A percentile compares a stretch with the other conserved stretches of the same genome.
Conservation (phyloP, 805 yeast species). For the Ogataea dorogensis region DNA sequence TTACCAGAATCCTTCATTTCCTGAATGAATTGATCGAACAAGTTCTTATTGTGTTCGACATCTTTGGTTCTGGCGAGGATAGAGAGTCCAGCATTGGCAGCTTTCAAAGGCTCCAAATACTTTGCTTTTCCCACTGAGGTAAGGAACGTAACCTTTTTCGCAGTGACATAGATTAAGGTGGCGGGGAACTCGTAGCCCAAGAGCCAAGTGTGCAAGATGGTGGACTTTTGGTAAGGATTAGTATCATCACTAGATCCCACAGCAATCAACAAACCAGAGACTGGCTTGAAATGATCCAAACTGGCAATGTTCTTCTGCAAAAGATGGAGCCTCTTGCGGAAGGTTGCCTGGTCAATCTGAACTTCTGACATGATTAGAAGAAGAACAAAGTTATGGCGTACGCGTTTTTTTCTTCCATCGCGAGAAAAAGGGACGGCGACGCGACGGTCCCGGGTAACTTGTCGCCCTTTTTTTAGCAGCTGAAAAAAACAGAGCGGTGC, state of each 20-base stretch:
- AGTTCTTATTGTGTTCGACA: slow-evolving; percentile 64
- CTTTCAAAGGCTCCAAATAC: slow-evolving; percentile 60
- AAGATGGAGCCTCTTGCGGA: slow-evolving; percentile 51
- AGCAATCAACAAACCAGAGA: slow-evolving; percentile 57
- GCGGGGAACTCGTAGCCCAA: slow-evolving; percentile 96
- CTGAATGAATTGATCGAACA: slow-evolving; percentile 57
- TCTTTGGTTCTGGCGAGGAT: slow-evolving; percentile 83
- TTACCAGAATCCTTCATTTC: slow-evolving; percentile 41
- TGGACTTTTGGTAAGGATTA: slow-evolving; percentile 85
- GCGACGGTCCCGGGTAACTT: slow-evolving; percentile 16
- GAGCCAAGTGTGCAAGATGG: slow-evolving; percentile 86
- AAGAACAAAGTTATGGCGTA: slow-evolving; percentile 5
- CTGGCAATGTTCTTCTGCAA: slow-evolving; percentile 36
- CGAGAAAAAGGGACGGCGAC: slow-evolving; percentile 5
- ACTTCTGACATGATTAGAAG: slow-evolving; percentile 52
- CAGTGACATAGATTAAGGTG: slow-evolving; percentile 67
- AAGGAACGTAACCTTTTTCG: slow-evolving; percentile 57
- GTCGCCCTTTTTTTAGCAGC: not conserved
- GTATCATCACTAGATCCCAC: slow-evolving; percentile 87
- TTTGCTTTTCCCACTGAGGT: slow-evolving; percentile 86
- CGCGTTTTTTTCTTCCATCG: slow-evolving; percentile 9
- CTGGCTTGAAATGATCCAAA: slow-evolving; percentile 39
- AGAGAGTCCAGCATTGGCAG: slow-evolving; percentile 40
- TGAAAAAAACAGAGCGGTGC: slow-evolving; percentile 2
- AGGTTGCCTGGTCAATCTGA: slow-evolving; percentile 49